Conservation (phyloP, 495 filamentous ascomycete genomes). For the Tuber calosporum region DNA sequence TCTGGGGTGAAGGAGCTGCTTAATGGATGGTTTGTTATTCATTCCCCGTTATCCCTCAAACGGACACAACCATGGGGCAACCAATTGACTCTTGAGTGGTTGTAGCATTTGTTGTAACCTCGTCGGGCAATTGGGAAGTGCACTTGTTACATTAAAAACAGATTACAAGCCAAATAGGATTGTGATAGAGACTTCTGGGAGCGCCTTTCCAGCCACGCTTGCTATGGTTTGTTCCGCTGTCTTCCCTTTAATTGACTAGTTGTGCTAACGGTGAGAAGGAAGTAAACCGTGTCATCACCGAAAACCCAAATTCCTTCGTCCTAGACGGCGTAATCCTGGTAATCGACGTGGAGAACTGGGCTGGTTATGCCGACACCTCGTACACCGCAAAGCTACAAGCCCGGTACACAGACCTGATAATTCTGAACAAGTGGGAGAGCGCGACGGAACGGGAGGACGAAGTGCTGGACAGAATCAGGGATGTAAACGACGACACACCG, state of each 20-base stretch:
- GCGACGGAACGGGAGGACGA: constrained; percentile 69
- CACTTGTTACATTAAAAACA: constrained; percentile 61
- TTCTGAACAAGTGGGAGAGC: constrained; percentile 93
- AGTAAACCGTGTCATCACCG: constrained; percentile 68
- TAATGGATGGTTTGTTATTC: constrained; percentile 60
- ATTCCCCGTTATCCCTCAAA: neutral
- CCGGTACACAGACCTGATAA: constrained; percentile 80
- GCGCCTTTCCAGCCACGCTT: constrained; percentile 79
- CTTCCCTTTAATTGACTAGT: neutral
- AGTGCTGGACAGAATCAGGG: constrained; percentile 73
- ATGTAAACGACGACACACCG: constrained; percentile 72
- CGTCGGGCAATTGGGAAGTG: constrained; percentile 77
- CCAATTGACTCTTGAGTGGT: constrained; percentile 1
- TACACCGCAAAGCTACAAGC: constrained; percentile 84
- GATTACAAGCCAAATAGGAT: constrained; percentile 66
- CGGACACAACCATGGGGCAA: neutral
- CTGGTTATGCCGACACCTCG: constrained; percentile 80
- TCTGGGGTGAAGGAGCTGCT: constrained; percentile 85
- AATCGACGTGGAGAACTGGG: constrained; percentile 96
- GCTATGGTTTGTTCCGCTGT: constrained; percentile 54
- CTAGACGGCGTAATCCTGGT: constrained; percentile 89
- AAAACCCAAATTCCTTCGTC: constrained; percentile 57
- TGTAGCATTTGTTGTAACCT: constrained; percentile 86
- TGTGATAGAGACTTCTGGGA: constrained; percentile 84
- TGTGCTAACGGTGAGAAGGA: constrained; percentile 35